A percentile compares a stretch with the other conserved stretches of the same genome.
These are phyloP conservation scores for Hawksworthiomyces lignivorus DNA, from an alignment of 2,329 filamentous ascomycete genomes.

Conservation along the genomic window DNA sequence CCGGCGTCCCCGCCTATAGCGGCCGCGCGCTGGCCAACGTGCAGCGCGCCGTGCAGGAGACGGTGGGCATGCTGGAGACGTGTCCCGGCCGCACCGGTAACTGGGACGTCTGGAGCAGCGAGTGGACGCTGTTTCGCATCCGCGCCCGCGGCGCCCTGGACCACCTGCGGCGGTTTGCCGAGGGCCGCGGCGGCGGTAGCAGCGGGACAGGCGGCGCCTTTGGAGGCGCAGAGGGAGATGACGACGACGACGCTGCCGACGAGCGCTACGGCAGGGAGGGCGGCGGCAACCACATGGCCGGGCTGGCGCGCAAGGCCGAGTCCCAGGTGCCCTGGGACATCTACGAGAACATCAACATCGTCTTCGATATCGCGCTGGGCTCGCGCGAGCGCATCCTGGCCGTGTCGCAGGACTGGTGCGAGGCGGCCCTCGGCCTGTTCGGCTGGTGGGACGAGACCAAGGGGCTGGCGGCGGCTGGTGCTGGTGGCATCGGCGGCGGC, in stretches of 20 bases:
- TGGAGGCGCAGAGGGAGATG: slow-evolving; percentile 8
- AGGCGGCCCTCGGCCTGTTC: slow-evolving; percentile 74
- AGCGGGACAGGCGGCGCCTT: slow-evolving; percentile 12
- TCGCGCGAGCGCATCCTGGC: slow-evolving; percentile 67
- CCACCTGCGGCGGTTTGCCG: slow-evolving; percentile 69
- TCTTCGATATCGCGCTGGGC: slow-evolving; percentile 77
- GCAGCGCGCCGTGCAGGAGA: slow-evolving; percentile 60
- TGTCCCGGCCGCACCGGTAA: slow-evolving; percentile 64
- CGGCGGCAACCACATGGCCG: slow-evolving; percentile 38
- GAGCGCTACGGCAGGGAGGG: slow-evolving; percentile 19
- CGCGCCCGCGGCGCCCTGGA: slow-evolving; percentile 62
- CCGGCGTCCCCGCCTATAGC: slow-evolving; percentile 60
- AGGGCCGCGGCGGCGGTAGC: slow-evolving; percentile 48
- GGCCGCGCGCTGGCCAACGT: slow-evolving; percentile 73
- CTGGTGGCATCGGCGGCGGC: slow-evolving; percentile 37
- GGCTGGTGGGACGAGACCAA: slow-evolving; percentile 78
- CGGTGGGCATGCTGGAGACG: slow-evolving; percentile 60
- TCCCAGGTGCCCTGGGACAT: slow-evolving; percentile 85
- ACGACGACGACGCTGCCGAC: slow-evolving; percentile 57
- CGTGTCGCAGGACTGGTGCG: slow-evolving; percentile 82
- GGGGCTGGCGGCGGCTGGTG: neutral
- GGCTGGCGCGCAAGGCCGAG: slow-evolving; percentile 67
- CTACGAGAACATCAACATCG: slow-evolving; percentile 71
- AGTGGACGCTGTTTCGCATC: slow-evolving; percentile 79
- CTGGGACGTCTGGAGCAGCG: slow-evolving; percentile 75